Conservation (phyloP, 208 protist species). For the Trypanosoma lewisi region DNA sequence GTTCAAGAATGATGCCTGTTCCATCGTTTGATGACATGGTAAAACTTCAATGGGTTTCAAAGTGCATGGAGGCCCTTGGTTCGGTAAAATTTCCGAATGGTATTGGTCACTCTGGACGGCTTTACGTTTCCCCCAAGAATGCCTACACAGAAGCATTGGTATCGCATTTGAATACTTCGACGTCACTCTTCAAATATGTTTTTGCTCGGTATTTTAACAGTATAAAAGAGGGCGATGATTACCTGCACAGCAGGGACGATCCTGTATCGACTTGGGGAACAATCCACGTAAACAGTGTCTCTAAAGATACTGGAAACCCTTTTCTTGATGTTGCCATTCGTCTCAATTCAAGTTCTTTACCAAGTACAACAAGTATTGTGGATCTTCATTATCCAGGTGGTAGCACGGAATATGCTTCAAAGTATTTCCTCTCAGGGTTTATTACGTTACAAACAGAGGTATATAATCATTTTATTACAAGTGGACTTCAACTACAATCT, state of each 20-base stretch:
- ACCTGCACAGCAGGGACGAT: constrained; percentile 18
- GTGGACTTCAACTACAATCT: neutral
- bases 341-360: constrained; percentile 39
- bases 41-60: constrained; percentile 44
- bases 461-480: constrained; percentile 36
- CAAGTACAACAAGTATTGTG: constrained; percentile 9
- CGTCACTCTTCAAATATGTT: constrained; percentile 37
- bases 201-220: constrained; percentile 36
- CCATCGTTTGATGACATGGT: constrained; percentile 52
- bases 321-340: constrained; percentile 42
- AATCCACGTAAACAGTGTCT: constrained; percentile 36
- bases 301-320: constrained; percentile 7
- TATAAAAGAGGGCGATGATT: constrained; percentile 15
- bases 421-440: constrained; percentile 62
- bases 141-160: constrained; percentile 33
- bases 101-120: constrained; percentile 28
- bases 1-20: constrained; percentile 12
- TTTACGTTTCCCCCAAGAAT: constrained; percentile 49
- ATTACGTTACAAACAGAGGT: constrained; percentile 44
- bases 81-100: neutral
- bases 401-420: neutral
- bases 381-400: constrained; percentile 35
- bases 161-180: constrained; percentile 27
- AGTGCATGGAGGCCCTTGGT: constrained; percentile 6
- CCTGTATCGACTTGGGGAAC: constrained; percentile 39